Evolutionary conservation across 2,329 filamentous ascomycete species (phyloP).

Genomic region (Sclerotinia borealis): DNA sequence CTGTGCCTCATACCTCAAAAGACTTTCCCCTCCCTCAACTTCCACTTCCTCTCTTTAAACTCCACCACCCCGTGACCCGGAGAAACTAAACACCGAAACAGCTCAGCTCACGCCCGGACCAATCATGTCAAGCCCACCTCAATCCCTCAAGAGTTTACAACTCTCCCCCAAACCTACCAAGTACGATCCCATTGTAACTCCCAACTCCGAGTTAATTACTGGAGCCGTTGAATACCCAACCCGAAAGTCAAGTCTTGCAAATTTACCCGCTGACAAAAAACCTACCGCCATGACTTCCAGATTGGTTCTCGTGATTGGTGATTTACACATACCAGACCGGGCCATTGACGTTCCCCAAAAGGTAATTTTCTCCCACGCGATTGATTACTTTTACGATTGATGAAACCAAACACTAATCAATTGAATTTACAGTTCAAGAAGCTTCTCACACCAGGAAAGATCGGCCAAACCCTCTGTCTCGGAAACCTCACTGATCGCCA

Average conservation of each 20-base stretch:
- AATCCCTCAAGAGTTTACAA: constrained; percentile 2
- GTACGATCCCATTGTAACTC: not conserved
- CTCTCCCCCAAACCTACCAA: not conserved
- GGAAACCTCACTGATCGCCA: constrained; percentile 75
- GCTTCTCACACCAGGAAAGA: constrained; percentile 76
- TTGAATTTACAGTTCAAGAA: constrained; percentile 63
- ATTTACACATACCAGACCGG: constrained; percentile 89
- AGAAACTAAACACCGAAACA: not conserved
- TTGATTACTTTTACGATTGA: constrained; percentile 12
- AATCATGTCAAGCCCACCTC: not conserved
- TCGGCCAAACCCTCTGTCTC: constrained; percentile 73
- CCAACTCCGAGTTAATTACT: constrained; percentile 1
- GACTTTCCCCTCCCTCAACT: not conserved
- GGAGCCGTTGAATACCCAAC: constrained; percentile 5
- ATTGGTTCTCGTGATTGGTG: constrained; percentile 84
- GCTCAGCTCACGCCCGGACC: not conserved
- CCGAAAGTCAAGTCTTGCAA: constrained; percentile 3
- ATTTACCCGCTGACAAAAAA: not conserved
- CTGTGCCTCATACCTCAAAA: too few species aligned
- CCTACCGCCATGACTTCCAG: constrained; percentile 62
- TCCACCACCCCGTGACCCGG: not conserved
- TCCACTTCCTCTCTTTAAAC: not conserved
- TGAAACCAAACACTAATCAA: constrained; percentile 12
- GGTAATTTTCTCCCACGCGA: constrained; percentile 42
- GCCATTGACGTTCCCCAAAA: constrained; percentile 87